These are phyloP conservation scores for Fusarium equiseti DNA, from an alignment of 2,329 filamentous ascomycete species.

Conservation along the genomic window DNA sequence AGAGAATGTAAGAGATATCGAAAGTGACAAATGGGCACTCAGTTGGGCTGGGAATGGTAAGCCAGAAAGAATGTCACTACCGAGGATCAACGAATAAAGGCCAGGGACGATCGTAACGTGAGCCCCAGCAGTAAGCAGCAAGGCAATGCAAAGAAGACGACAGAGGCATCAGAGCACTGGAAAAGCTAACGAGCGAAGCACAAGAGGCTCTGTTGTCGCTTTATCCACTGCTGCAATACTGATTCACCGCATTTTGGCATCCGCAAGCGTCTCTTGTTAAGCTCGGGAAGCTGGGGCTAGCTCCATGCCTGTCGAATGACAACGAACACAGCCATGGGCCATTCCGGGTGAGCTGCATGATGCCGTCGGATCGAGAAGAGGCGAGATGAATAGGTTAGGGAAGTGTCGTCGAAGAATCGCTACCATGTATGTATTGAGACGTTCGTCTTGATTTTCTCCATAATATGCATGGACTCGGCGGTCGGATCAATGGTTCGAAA, in stretches of 20 bases:
- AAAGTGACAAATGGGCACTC: constrained; percentile 39
- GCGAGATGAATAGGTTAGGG: constrained; percentile 35
- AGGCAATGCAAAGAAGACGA: constrained; percentile 24
- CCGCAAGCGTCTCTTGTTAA: constrained; percentile 40
- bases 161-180: constrained; percentile 16
- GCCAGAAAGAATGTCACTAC: constrained; percentile 36
- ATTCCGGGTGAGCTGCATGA: constrained; percentile 46
- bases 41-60: constrained; percentile 40
- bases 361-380: constrained; percentile 36
- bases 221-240: constrained; percentile 28
- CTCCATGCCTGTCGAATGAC: constrained; percentile 37
- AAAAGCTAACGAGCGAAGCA: constrained; percentile 22
- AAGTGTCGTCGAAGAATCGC: constrained; percentile 16
- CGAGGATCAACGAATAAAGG: constrained; percentile 41
- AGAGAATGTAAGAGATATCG: constrained; percentile 36
- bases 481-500: background rate
- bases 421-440: background rate
- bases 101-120: constrained; percentile 22
- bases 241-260: constrained; percentile 50
- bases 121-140: constrained; percentile 21
- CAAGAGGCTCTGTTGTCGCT: constrained; percentile 35
- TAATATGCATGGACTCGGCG: background rate
- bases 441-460: background rate
- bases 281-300: constrained; percentile 39
- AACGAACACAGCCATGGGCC: constrained; percentile 33